These are phyloP conservation scores for Mycena albidolilacea DNA, from an alignment of 768 basidiomycete genomes.

Conservation along the genomic window DNA sequence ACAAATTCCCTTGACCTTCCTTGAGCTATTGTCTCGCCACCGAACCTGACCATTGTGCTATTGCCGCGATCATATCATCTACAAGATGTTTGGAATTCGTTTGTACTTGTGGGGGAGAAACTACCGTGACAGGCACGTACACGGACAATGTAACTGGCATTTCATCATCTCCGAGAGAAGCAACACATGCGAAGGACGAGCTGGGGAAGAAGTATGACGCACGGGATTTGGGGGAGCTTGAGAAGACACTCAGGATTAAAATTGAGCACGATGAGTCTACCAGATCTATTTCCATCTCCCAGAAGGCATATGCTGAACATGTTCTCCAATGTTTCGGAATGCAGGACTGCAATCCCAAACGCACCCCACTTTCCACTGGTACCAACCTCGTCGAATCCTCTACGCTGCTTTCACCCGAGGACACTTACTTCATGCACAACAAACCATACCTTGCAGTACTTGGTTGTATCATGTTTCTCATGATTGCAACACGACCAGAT, in stretches of 20 bases:
- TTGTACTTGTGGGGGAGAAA: neutral
- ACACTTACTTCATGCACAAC: constrained; percentile 13
- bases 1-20: too few relatives aligned
- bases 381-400: neutral
- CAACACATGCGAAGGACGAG: neutral
- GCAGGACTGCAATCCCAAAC: constrained; percentile 9
- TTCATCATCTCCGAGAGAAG: neutral
- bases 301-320: constrained; percentile 46
- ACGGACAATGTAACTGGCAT: constrained; percentile 14
- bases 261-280: constrained; percentile 37
- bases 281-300: constrained; percentile 44
- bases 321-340: constrained; percentile 33
- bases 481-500: constrained; percentile 34
- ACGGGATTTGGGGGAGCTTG: neutral
- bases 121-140: constrained; percentile 2
- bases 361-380: neutral
- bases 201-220: neutral
- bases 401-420: neutral
- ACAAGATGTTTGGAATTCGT: too few relatives aligned
- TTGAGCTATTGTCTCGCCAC: too few relatives aligned
- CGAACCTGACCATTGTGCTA: too few relatives aligned
- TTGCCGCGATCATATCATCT: too few relatives aligned
- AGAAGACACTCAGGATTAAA: constrained; percentile 46
- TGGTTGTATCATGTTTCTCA: constrained; percentile 37
- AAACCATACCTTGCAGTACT: constrained; percentile 32